A percentile compares a stretch with the other conserved stretches of the same genome.
Conservation (phyloP, 495 filamentous ascomycete species). For the Lentithecium fluviatile region DNA sequence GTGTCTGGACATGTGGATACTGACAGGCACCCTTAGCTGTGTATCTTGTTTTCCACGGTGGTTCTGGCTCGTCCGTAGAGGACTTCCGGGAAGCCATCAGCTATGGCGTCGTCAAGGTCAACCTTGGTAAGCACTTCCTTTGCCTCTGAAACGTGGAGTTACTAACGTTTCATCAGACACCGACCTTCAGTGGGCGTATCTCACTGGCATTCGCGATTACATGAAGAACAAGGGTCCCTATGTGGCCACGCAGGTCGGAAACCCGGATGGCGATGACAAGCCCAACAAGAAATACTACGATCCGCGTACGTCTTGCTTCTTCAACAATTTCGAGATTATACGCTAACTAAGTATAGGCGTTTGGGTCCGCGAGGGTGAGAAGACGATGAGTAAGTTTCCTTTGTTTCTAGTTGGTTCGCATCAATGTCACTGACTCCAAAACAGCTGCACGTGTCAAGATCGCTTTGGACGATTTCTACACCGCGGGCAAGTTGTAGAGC, state of each 20-base stretch:
- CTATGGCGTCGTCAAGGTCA: slow-evolving; percentile 97
- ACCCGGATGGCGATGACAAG: slow-evolving; percentile 93
- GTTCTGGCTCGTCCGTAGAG: slow-evolving; percentile 81
- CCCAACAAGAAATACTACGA: slow-evolving; percentile 99
- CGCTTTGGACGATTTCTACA: slow-evolving; percentile 89
- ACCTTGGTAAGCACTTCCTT: slow-evolving; percentile 54
- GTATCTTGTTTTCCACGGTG: slow-evolving; percentile 99
- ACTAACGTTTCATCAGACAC: slow-evolving; percentile 52
- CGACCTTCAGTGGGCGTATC: slow-evolving; percentile 82
- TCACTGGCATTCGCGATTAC: slow-evolving; percentile 89
- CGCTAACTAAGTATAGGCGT: slow-evolving; percentile 64
- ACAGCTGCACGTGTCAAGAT: slow-evolving; percentile 59
- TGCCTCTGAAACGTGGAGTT: too few relatives aligned
- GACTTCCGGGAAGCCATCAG: slow-evolving; percentile 30
- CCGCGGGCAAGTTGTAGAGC: slow-evolving; percentile 72
- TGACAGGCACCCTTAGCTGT: too few relatives aligned
- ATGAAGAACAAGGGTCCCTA: slow-evolving; percentile 94
- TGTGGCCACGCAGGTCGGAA: slow-evolving; percentile 78
- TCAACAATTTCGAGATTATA: too few relatives aligned
- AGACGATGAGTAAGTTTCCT: slow-evolving; percentile 81
- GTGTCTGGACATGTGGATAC: too few relatives aligned
- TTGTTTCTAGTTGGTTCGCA: too few relatives aligned
- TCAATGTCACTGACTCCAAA: too few relatives aligned
- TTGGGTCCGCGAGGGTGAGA: slow-evolving; percentile 94
- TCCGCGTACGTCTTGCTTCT: slow-evolving; percentile 42